Evolutionary conservation across 257 asterid species (phyloP), one percentile per base, ranked within the genome.

Genomic region (Nicotiana tabacum): DNA sequence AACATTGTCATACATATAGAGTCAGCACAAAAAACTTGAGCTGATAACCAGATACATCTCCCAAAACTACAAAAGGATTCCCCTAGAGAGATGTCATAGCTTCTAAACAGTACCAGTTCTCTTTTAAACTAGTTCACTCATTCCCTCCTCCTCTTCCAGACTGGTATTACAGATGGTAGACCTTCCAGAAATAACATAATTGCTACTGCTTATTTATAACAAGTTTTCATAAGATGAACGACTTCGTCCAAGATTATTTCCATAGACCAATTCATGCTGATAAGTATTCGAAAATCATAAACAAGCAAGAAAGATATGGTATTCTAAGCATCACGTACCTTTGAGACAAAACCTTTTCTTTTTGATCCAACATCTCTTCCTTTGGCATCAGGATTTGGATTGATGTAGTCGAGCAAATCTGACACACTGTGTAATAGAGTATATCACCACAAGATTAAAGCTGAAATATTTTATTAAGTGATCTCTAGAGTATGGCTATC

Each of bases 351-450:
- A 82, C 81, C 90, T 90, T 88, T 95, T 90, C 95, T 92, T 90
- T 85, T 95, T 65, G 90, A 88, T 86, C 96, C 98, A 77, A 82
- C 87, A 80, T 93, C 95, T 89, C 87, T 93, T 83, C 92, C 99
- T 84, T 94, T 92, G 83, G 92, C 88, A 91, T 92, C 95, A 16
- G 90, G 91, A 87, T 86, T 92, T 66, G 98, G 97, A 89, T 90
- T 94, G 82, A 94, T 96, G 85, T 89, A 96, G 88, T 95, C 97
- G 70, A 96, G 98, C 90, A 96, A 98, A 91, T 96, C 99, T 66
- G 99, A 93, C 78, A 96, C 99, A 87, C 99, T 96, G 97, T 88
- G 84, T 51, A 80, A 85, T 43, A 84, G 85, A 84, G 86, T 77
- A 48, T 27, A 24, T 51, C 43, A 76, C 46, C 80, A 76, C 80